Evolutionary conservation across 2,329 filamentous ascomycete genomes (phyloP), one percentile per base, ranked within the genome.

Genomic region (Beauveria rudraprayagi): DNA sequence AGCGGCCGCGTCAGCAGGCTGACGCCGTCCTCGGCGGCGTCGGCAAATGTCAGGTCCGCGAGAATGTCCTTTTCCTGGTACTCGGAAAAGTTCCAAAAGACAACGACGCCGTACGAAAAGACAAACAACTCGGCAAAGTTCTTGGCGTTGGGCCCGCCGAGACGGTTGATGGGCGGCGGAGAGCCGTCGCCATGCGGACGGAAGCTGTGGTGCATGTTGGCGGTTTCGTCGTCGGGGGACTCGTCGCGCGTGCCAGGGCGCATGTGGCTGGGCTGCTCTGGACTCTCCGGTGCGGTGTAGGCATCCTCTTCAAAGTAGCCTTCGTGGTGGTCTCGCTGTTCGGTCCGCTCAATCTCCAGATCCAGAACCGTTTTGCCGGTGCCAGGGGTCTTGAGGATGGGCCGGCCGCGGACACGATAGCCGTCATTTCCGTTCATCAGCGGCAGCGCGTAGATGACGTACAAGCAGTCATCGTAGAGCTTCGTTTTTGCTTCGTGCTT

Each of bases 1-100:
- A 96, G 79, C 0, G 92, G 91, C 40, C 91, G 83, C 1, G 87
- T 89, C 37, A 92, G 87, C 7, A 99, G 82, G 11, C 88, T 84
- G 19, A 76, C 71, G 54, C 83, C 80, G 19, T 82, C 82, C 62
- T 88, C 84, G 59, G 83, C 84, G 59, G 83, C 85, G 66, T 87
- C 84, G 11, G 90, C 90, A 75, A 99, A 97, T 1, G 92, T 94
- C 59, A 99, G 79, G 73, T 99, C 94, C 44, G 94, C 94, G 24
- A 99, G 83, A 52, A 97, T 91, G 68, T 97, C 92, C 74, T 96
- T 97, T 73, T 99, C 94, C 72, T 99, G 94, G 65, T 88, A 84
- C 73, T 96, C 92, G 11, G 91, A 93, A 68, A 99, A 97, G 73
- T 99, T 99, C 94, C 94, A 99, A 72, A 99, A 96, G 5, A 99